Evolutionary conservation across 225 moss, liverwort and hornwort species (phyloP).

Genomic region (Ulota crispa): DNA sequence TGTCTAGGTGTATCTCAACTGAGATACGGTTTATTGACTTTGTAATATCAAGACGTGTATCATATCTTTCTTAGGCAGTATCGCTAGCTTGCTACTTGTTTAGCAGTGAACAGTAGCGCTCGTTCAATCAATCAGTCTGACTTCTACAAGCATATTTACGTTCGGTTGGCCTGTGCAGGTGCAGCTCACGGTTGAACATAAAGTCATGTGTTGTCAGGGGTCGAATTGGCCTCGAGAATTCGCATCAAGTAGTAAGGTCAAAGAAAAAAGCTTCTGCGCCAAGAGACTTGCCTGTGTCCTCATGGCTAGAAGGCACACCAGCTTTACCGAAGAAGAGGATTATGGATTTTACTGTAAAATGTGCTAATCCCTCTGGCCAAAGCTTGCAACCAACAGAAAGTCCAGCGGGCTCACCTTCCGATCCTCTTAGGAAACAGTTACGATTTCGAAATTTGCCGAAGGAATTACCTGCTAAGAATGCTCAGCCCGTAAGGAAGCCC

Average conservation of each 20-base stretch:
- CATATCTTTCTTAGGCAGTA: neutral
- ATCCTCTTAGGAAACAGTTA: constrained; percentile 25
- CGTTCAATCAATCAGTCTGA: neutral
- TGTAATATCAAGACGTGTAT: neutral
- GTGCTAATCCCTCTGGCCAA: constrained; percentile 40
- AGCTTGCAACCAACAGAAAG: constrained; percentile 52
- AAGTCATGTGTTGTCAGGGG: constrained; percentile 30
- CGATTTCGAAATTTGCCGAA: constrained; percentile 11
- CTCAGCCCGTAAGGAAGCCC: constrained; percentile 20
- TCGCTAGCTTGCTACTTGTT: neutral
- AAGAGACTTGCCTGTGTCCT: constrained; percentile 25
- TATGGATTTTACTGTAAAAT: constrained; percentile 22
- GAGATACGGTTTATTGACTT: constrained; percentile 6
- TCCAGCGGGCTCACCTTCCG: constrained; percentile 31
- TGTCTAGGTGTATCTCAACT: neutral
- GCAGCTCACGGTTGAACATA: constrained; percentile 15
- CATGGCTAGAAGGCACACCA: constrained; percentile 24
- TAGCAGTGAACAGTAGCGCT: constrained; percentile 1
- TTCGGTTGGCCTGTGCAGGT: constrained; percentile 31
- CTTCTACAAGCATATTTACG: constrained; percentile 26
- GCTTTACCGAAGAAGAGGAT: constrained; percentile 20
- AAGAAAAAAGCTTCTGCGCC: constrained; percentile 17
- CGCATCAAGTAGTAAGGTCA: constrained; percentile 1
- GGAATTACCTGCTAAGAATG: constrained; percentile 28
- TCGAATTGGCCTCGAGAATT: constrained; percentile 25